Evolutionary conservation across 345 rosid species (phyloP), one percentile per base, ranked within the genome.

Genomic region (Aquilaria sinensis): DNA sequence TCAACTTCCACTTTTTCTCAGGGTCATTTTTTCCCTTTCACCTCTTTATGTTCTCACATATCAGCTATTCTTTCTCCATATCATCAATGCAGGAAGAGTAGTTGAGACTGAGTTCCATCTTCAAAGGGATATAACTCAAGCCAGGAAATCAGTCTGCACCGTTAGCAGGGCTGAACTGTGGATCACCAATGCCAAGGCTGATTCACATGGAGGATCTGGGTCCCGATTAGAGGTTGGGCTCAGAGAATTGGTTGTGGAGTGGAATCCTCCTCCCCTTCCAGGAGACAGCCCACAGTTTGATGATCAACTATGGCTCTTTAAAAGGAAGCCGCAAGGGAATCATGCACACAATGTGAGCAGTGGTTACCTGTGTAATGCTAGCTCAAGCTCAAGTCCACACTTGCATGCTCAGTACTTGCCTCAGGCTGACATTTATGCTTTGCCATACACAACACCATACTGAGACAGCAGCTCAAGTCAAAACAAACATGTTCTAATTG

Each of bases 221-320:
- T 10, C 59, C 32, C 14, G 51, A 47, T 37, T 6, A 1, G 57
- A 46, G 56, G 56, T 61, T 29, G 16, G 14, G 46, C 55, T 7
- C 14, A 23, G 16, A 58, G 55, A 62, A 16, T 48, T 70, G 12
- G 16, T 57, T 23, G 56, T 31, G 5, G n/a, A 62, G 13, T 53
- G 58, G 64, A 34, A 16, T 53, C 47, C 68, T 2, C 29, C 51
- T 56, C 3, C 64, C 55, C 3, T 49, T 31, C 58, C 15, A 29
- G 37, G 6, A 10, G 30, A 47, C 56, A 46, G 6, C 2, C 54
- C 13, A 12, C 69, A 70, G 23, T 52, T 61, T 65, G 71, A 53
- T 1, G 57, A 48, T 32, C 61, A 60, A 61, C 62, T 52, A 1
- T 74, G 74, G 77, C 68, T 74, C 66, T 53, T 61, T 14, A 45